phyloP scores from a whole-genome alignment of 768 basidiomycete genomes.

The Hebeloma cylindrosporum region DNA sequence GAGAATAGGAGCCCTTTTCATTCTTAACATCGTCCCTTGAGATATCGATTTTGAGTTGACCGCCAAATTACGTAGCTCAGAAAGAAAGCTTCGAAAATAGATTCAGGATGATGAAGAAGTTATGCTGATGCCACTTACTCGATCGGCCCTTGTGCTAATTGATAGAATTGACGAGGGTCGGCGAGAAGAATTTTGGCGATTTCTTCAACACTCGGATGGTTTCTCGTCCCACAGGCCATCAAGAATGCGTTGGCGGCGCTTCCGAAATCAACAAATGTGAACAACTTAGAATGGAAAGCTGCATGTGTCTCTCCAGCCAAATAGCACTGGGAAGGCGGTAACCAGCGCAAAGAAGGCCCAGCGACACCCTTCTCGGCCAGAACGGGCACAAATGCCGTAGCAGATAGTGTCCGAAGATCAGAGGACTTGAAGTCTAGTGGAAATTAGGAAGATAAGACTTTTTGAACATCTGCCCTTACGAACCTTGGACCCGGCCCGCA shows the following conservation, averaged over 20 bases:
- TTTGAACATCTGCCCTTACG: too few relatives aligned
- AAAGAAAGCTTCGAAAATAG: conserved; percentile 59
- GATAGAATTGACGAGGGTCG: conserved; percentile 70
- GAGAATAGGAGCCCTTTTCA: conserved; percentile 73
- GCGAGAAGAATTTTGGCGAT: conserved; percentile 67
- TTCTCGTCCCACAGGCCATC: conserved; percentile 81
- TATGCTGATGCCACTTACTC: conserved; percentile 45
- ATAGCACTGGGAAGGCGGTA: conserved; percentile 69
- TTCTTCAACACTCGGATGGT: conserved; percentile 85
- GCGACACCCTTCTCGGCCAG: conserved; percentile 30
- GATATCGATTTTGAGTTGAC: conserved; percentile 65
- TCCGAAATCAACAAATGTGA: conserved; percentile 90
- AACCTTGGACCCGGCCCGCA: conserved; percentile 49
- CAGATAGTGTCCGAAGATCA: conserved; percentile 59
- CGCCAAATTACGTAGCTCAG: conserved; percentile 84
- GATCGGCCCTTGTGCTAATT: conserved; percentile 64
- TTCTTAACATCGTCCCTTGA: conserved; percentile 49
- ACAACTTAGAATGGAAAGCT: conserved; percentile 76
- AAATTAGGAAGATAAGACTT: conserved; percentile 7
- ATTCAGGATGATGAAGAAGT: not conserved
- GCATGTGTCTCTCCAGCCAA: conserved; percentile 53
- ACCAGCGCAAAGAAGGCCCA: conserved; percentile 38
- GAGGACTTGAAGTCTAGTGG: conserved; percentile 54
- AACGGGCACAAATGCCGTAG: conserved; percentile 67
- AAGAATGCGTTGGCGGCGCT: conserved; percentile 79